Conservation (phyloP, 2,329 filamentous ascomycete species). For the Clonostachys rhizophaga region DNA sequence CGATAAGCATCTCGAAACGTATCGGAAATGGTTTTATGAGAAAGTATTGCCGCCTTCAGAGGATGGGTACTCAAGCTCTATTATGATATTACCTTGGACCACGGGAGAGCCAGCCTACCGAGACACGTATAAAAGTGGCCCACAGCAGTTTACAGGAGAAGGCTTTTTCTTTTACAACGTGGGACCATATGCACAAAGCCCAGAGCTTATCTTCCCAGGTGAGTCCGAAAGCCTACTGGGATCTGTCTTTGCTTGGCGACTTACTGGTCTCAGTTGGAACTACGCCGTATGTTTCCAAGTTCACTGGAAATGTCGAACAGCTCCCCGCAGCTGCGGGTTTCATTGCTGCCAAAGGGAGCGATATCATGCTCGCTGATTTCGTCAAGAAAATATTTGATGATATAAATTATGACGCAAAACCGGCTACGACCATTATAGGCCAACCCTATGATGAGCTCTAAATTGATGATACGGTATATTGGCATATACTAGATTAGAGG, state of each 20-base stretch:
- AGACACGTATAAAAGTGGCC: background rate
- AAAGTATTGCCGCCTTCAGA: background rate
- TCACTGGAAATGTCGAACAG: background rate
- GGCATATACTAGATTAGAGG: too few species aligned
- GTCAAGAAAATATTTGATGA: background rate
- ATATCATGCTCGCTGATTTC: conserved; percentile 2
- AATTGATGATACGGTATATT: too few species aligned
- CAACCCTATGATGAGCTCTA: too few species aligned
- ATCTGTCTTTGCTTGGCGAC: background rate
- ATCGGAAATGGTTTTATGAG: background rate
- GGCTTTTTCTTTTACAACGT: background rate
- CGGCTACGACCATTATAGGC: too few species aligned
- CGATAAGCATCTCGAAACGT: background rate
- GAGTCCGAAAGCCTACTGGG: background rate
- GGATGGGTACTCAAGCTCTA: background rate
- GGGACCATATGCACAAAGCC: background rate
- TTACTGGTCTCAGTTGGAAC: background rate
- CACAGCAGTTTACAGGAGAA: background rate
- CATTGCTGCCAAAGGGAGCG: background rate
- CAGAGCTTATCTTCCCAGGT: background rate
- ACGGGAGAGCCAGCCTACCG: background rate
- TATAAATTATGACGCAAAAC: background rate
- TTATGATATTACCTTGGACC: background rate
- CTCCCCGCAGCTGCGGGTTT: conserved; percentile 1
- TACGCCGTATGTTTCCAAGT: background rate